phyloP scores from a whole-genome alignment of 176 grass and related monocot species.

The Microstegium vimineum region DNA sequence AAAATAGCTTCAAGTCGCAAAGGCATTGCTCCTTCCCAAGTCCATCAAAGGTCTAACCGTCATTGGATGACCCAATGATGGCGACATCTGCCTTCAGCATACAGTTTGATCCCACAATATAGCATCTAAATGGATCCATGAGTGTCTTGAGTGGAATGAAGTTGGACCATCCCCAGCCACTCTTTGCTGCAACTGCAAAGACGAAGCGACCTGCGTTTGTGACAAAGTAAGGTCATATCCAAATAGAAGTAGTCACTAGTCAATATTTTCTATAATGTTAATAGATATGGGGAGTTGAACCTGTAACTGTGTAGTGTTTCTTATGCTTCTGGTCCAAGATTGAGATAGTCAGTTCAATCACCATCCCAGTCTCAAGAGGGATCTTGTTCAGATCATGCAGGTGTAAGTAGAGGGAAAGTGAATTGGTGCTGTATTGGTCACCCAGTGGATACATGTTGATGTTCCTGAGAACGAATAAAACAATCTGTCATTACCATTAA shows the following conservation, averaged over 20 bases:
- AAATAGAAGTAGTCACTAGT: neutral
- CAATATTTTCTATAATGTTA: neutral
- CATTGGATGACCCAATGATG: no score
- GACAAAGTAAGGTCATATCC: neutral
- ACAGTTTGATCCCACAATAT: conserved; percentile 17
- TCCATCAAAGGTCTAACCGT: no score
- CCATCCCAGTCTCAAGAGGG: neutral
- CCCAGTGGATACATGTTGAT: conserved; percentile 5
- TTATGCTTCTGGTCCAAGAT: conserved; percentile 11
- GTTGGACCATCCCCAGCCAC: conserved; percentile 11
- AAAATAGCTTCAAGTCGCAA: no score
- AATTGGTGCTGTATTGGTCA: neutral
- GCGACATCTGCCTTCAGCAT: neutral
- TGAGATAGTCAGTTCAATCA: conserved; percentile 1
- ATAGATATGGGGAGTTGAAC: neutral
- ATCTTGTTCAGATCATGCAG: neutral
- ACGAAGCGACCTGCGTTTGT: neutral
- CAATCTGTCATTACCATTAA: neutral
- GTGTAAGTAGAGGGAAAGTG: conserved; percentile 14
- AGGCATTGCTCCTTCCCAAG: no score
- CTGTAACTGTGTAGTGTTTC: neutral
- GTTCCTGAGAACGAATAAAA: neutral
- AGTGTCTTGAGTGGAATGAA: conserved; percentile 2
- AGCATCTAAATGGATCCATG: neutral
- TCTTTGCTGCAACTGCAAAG: neutral